Base-by-base conservation (phyloP, 1,284 basidiomycete species). In the Tausonia pullulans region DNA sequence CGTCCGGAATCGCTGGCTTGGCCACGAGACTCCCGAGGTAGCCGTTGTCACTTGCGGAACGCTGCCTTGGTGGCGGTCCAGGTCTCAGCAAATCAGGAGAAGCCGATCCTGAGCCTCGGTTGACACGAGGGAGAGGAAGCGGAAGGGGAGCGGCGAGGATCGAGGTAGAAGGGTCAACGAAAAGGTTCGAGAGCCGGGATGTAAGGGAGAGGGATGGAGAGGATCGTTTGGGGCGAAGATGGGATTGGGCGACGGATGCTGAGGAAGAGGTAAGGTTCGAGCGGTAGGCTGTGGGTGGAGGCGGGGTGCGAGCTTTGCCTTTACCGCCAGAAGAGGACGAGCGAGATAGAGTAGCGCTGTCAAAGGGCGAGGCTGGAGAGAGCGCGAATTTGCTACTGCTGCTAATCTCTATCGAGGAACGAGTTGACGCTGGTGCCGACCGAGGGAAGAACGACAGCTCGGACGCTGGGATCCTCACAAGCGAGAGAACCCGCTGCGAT, bases 391-490 rank as follows among this genome's bases (percentile, higher is more conserved):
- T 27, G 27, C 27, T 27, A 27, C 27, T 27, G 2, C 27, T 27
- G 27, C 27, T 27, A 27, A 27, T 27, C 27, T 71, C 71, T 5
- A 71, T 63, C 11, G 69, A 70, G 11, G 63, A 54, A 2, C 70
- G 68, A 3, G 63, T 48, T 8, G 63, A 43, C 4, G 66, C 41
- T 66, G 69, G 40, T 63, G 66, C 44, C 63, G 68, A n/a, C 60
- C 68, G 64, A 13, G 76, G 76, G 66, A 76, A 77, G 72, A 75
- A 76, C 0, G 72, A 72, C 5, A 78, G 69, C 64, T 76, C 73
- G 2, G 73, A 74, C 14, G 70, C 71, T 0, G 75, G 75, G 40
- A 78, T 71, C 14, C 74, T 69, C 13, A 76, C 70, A 5, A 78
- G 67, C 55, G 74, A 71, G 46, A 76, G 67, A 0, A 73, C 64